Evolutionary conservation across 148 eudicot species (phyloP).

Genomic region (Linanthus parryae): DNA sequence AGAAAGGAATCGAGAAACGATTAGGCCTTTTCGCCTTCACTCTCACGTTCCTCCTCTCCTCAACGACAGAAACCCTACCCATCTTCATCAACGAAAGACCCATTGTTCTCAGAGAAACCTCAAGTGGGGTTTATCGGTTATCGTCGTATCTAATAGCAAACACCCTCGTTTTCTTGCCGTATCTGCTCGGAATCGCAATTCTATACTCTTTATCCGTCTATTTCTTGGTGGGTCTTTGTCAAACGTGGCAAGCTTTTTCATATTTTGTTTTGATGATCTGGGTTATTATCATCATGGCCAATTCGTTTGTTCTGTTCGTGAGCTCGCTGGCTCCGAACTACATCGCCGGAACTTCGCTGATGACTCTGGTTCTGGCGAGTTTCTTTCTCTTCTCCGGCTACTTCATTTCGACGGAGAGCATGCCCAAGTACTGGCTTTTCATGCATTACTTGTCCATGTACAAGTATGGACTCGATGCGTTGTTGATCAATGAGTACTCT

Average conservation of each 20-base stretch:
- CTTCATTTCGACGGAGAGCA: constrained; percentile 61
- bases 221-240: constrained; percentile 75
- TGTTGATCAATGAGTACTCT: constrained; percentile 82
- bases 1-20: constrained; percentile 70
- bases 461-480: constrained; percentile 83
- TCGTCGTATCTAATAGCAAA: constrained; percentile 79
- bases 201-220: constrained; percentile 67
- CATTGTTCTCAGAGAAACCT: constrained; percentile 79
- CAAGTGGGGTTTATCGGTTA: constrained; percentile 81
- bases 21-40: constrained; percentile 91
- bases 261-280: constrained; percentile 78
- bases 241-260: constrained; percentile 63
- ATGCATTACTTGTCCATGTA: constrained; percentile 92
- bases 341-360: constrained; percentile 77
- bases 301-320: constrained; percentile 82
- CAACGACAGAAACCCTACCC: constrained; percentile 90
- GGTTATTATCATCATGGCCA: constrained; percentile 69
- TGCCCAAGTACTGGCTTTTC: constrained; percentile 82
- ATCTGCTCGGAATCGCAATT: constrained; percentile 51
- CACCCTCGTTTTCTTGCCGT: constrained; percentile 79
- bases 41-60: constrained; percentile 81
- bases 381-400: constrained; percentile 93
- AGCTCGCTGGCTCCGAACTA: constrained; percentile 83
- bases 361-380: constrained; percentile 61
- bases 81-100: constrained; percentile 90